These are phyloP conservation scores for Tuber aestivum DNA, from an alignment of 495 filamentous ascomycete species.

Conservation along the genomic window DNA sequence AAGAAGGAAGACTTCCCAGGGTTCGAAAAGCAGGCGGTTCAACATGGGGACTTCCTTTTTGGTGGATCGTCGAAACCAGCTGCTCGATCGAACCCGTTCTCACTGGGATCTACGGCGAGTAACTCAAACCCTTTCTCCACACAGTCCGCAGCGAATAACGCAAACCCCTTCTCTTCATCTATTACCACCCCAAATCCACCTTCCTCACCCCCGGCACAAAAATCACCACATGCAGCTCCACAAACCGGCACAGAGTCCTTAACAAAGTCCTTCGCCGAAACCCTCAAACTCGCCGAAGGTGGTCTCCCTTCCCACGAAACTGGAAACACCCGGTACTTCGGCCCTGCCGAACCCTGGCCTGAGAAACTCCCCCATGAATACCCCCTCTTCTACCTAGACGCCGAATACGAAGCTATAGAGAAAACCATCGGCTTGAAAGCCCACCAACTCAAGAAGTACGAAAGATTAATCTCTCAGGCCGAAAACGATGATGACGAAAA, in stretches of 20 bases:
- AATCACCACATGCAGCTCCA: conserved; percentile 42
- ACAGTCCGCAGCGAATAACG: conserved; percentile 1
- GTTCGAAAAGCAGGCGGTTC: conserved; percentile 39
- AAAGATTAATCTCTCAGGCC: background rate
- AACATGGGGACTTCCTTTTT: conserved; percentile 52
- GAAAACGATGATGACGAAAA: background rate
- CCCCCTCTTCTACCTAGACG: conserved; percentile 75
- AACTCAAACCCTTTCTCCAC: conserved; percentile 48
- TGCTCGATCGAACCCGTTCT: conserved; percentile 48
- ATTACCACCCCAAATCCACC: conserved; percentile 54
- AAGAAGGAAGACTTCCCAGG: conserved; percentile 46
- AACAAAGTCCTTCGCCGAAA: conserved; percentile 49
- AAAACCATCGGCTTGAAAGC: conserved; percentile 3
- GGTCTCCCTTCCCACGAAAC: conserved; percentile 46
- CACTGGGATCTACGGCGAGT: conserved; percentile 20
- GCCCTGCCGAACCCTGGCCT: conserved; percentile 66
- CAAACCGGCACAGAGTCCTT: conserved; percentile 21
- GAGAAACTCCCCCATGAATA: conserved; percentile 62
- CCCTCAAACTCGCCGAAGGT: conserved; percentile 48
- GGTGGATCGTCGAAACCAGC: conserved; percentile 42
- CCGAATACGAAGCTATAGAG: conserved; percentile 83
- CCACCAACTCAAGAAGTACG: background rate
- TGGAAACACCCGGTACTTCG: conserved; percentile 42
- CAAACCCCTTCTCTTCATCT: conserved; percentile 32
- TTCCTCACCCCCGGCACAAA: conserved; percentile 46